Conservation (phyloP, 2,329 filamentous ascomycete genomes). For the Exophiala spinifera region DNA sequence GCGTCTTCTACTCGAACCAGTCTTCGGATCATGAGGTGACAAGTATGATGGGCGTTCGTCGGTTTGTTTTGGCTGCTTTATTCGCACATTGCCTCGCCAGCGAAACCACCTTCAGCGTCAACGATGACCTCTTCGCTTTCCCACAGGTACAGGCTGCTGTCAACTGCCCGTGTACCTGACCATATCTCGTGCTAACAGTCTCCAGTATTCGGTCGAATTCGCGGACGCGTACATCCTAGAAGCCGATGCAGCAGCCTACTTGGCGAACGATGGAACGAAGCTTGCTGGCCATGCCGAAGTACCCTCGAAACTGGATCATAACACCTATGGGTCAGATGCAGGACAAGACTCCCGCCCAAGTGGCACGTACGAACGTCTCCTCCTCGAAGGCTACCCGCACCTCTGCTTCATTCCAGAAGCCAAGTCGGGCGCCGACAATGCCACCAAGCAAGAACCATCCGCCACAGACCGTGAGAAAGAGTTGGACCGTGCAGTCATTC, state of each 20-base stretch:
- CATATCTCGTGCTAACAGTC: slow-evolving; percentile 7
- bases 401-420: slow-evolving; percentile 81
- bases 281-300: slow-evolving; percentile 8
- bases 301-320: slow-evolving; percentile 2
- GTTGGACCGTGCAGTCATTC: slow-evolving; percentile 69
- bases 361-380: slow-evolving; percentile 60
- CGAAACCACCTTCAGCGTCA: slow-evolving; percentile 71
- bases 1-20: neutral
- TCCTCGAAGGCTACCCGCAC: slow-evolving; percentile 66
- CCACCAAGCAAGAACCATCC: slow-evolving; percentile 64
- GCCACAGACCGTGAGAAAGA: slow-evolving; percentile 71
- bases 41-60: slow-evolving; percentile 7
- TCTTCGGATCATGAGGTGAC: neutral
- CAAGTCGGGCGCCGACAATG: slow-evolving; percentile 57
- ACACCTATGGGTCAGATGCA: slow-evolving; percentile 31
- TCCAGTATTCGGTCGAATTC: slow-evolving; percentile 76
- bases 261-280: slow-evolving; percentile 8
- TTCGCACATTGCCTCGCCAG: slow-evolving; percentile 37
- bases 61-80: neutral
- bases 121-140: slow-evolving; percentile 82
- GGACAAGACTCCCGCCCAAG: slow-evolving; percentile 1
- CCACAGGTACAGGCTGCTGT: slow-evolving; percentile 63
- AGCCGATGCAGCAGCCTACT: slow-evolving; percentile 17
- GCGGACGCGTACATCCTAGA: slow-evolving; percentile 57
- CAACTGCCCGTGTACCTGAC: neutral